These are phyloP conservation scores for Aureobasidium musti DNA, from an alignment of 2,329 filamentous ascomycete genomes.

Conservation along the genomic window DNA sequence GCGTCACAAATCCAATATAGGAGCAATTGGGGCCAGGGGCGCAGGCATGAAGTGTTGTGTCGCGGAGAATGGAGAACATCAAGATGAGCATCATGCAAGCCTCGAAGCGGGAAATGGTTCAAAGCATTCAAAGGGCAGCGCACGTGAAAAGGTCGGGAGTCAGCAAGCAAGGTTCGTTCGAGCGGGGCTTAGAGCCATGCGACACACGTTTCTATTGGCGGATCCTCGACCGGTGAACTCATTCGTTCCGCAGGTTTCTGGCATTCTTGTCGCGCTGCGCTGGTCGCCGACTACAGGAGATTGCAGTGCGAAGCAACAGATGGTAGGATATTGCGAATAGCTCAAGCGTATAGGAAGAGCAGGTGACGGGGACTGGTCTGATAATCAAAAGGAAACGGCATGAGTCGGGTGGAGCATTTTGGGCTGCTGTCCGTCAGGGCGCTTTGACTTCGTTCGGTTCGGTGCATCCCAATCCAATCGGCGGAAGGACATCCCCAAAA, in stretches of 20 bases:
- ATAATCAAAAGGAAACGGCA: constrained; percentile 15
- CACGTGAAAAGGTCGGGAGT: constrained; percentile 25
- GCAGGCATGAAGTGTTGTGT: constrained; percentile 3
- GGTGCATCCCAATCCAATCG: constrained; percentile 20
- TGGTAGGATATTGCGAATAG: neutral
- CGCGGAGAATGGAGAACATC: neutral
- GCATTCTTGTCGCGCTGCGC: constrained; percentile 1
- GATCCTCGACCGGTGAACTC: constrained; percentile 18
- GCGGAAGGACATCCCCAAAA: constrained; percentile 13
- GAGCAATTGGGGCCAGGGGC: neutral
- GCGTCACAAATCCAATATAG: neutral
- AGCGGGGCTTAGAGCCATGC: constrained; percentile 27
- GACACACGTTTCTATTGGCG: constrained; percentile 26
- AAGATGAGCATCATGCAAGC: neutral
- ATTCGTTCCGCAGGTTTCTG: neutral
- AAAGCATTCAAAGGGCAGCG: neutral
- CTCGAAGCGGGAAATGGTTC: constrained; percentile 21
- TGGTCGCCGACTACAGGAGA: constrained; percentile 1
- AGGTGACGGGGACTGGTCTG: constrained; percentile 8
- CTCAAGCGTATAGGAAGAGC: neutral
- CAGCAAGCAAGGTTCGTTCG: constrained; percentile 18
- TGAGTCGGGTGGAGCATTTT: constrained; percentile 15
- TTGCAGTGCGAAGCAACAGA: neutral
- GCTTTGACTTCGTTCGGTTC: constrained; percentile 24
- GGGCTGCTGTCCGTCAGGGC: neutral